Conservation (phyloP, 306 rosid genomes). For the Lagenaria siceraria region DNA sequence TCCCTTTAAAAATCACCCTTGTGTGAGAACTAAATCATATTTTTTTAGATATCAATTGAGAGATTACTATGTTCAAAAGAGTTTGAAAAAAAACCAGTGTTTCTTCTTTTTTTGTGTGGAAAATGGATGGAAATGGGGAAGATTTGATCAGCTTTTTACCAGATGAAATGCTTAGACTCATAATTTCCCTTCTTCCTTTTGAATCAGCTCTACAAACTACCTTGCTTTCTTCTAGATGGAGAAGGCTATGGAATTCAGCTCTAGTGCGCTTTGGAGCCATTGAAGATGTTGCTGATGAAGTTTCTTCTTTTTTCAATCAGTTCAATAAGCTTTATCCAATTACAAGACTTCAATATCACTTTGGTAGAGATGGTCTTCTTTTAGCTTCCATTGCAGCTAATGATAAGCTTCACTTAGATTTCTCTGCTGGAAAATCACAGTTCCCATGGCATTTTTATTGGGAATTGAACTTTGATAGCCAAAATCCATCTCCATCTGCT, state of each 20-base stretch:
- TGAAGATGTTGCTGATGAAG: slow-evolving; percentile 16
- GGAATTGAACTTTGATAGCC: slow-evolving; percentile 21
- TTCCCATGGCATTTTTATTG: slow-evolving; percentile 25
- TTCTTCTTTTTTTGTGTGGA: not conserved
- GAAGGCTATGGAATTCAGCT: slow-evolving; percentile 45
- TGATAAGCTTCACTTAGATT: slow-evolving; percentile 44
- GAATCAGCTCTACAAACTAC: slow-evolving; percentile 51
- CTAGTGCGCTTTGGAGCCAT: slow-evolving; percentile 20
- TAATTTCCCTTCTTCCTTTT: slow-evolving; percentile 52
- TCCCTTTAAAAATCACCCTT: not conserved
- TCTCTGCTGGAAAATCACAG: slow-evolving; percentile 25
- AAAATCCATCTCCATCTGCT: slow-evolving; percentile 13
- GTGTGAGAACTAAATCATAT: not conserved
- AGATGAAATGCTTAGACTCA: slow-evolving; percentile 37
- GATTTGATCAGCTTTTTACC: slow-evolving; percentile 22
- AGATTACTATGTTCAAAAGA: not conserved
- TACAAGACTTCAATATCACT: slow-evolving; percentile 36
- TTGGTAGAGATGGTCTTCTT: slow-evolving; percentile 19
- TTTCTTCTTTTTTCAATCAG: slow-evolving; percentile 22
- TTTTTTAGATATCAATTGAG: not conserved
- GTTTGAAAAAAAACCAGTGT: not conserved
- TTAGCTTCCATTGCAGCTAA: slow-evolving; percentile 40
- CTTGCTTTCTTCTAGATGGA: slow-evolving; percentile 56
- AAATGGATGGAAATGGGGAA: not conserved
- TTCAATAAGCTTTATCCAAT: slow-evolving; percentile 41